These are phyloP conservation scores for Hanseniaspora sp. DNA, from an alignment of 1,139 yeast species.

Conservation along the genomic window DNA sequence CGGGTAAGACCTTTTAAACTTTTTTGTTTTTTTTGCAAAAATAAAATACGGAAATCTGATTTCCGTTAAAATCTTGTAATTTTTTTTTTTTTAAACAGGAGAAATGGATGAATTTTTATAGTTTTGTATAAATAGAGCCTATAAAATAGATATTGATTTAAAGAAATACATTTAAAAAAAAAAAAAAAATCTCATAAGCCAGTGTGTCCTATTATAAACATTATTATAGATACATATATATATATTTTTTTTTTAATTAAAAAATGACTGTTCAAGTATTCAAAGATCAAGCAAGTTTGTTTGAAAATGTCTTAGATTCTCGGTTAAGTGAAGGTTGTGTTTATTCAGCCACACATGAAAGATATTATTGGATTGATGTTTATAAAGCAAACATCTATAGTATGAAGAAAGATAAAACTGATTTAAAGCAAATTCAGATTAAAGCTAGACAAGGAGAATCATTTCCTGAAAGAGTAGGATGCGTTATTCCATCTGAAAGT, in stretches of 20 bases:
- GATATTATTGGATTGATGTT: conserved; percentile 63
- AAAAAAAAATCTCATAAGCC: no score
- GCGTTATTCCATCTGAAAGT: conserved; percentile 45
- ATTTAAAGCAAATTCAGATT: conserved; percentile 23
- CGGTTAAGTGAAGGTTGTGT: conserved; percentile 58
- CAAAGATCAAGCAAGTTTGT: not conserved
- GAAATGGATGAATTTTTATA: no score
- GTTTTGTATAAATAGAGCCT: no score
- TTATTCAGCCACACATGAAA: conserved; percentile 45
- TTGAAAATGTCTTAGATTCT: conserved; percentile 31
- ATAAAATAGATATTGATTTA: no score
- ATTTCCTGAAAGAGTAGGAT: conserved; percentile 43
- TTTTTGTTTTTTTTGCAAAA: no score
- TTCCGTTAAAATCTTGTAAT: no score
- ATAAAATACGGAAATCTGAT: no score
- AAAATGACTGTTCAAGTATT: not conserved
- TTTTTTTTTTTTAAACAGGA: no score
- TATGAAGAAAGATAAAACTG: conserved; percentile 25
- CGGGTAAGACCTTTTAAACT: conserved; percentile 56
- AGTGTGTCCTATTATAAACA: no score
- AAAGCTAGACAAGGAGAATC: conserved; percentile 21
- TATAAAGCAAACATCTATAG: conserved; percentile 45
- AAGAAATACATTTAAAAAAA: no score
- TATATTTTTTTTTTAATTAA: no score
- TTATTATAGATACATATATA: no score